These are phyloP conservation scores for Exutisphaerella laricina DNA, from an alignment of 2,329 filamentous ascomycete species.

Conservation along the genomic window DNA sequence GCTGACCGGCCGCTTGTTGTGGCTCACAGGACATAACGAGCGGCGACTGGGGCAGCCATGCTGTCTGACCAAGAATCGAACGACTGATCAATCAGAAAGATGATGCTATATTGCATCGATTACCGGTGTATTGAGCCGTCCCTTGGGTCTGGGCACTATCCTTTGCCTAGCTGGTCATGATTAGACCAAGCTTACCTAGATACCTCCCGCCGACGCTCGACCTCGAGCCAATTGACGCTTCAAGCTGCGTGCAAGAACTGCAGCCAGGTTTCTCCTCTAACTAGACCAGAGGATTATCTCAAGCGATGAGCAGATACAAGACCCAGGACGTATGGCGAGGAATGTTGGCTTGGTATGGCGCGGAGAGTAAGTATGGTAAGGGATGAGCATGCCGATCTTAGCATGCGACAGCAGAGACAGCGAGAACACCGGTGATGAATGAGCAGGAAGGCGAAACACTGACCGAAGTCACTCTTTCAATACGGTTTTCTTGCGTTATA, in stretches of 20 bases:
- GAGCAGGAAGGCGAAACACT: slow-evolving; percentile 6
- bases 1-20: slow-evolving; percentile 23
- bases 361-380: not conserved
- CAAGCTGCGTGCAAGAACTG: not conserved
- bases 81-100: not conserved
- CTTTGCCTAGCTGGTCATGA: slow-evolving; percentile 3
- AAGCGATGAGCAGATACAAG: no score
- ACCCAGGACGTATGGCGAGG: no score
- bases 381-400: no score
- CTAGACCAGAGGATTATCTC: no score
- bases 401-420: no score
- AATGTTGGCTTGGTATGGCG: not conserved
- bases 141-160: not conserved
- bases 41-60: not conserved
- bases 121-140: not conserved
- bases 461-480: slow-evolving; percentile 25
- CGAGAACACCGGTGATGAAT: not conserved
- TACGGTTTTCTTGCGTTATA: slow-evolving; percentile 14
- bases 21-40: slow-evolving; percentile 29
- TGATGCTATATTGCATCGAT: slow-evolving; percentile 11
- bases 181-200: not conserved
- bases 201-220: not conserved
- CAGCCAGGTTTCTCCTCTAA: no score
- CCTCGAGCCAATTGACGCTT: not conserved
- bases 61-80: not conserved